These are phyloP conservation scores for Polygonum aviculare DNA, from an alignment of 148 eudicot species.

Conservation along the genomic window DNA sequence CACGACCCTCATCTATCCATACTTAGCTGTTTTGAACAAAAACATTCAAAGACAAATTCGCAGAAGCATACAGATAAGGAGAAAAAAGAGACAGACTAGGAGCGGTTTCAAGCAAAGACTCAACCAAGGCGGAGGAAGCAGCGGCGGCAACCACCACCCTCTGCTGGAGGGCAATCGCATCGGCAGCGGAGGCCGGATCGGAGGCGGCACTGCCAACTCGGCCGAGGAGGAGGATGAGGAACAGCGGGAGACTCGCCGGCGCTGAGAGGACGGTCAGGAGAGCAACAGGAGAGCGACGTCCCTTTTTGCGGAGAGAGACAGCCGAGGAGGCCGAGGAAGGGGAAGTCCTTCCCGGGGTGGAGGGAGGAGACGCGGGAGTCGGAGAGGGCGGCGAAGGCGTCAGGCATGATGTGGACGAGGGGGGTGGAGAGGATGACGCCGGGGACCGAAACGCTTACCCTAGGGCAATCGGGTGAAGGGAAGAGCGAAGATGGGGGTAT, in stretches of 20 bases:
- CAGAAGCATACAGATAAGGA: background rate
- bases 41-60: background rate
- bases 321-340: conserved; percentile 52
- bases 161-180: background rate
- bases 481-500: too few species aligned
- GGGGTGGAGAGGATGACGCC: conserved; percentile 81
- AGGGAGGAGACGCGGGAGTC: conserved; percentile 58
- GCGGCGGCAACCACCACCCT: conserved; percentile 7
- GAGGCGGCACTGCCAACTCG: background rate
- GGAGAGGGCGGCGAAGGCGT: conserved; percentile 61
- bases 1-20: background rate
- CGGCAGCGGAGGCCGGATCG: background rate
- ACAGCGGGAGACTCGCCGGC: background rate
- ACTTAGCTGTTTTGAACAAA: too few species aligned
- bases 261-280: background rate
- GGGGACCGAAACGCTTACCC: conserved; percentile 63
- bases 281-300: conserved; percentile 24
- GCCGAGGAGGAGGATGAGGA: background rate
- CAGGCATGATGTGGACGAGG: conserved; percentile 77
- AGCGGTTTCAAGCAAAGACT: conserved; percentile 27
- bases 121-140: conserved; percentile 16
- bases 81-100: background rate
- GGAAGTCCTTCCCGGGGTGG: conserved; percentile 81
- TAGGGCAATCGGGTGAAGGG: too few species aligned
- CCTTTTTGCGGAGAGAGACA: conserved; percentile 27